Evolutionary conservation across 1,284 basidiomycete species (phyloP), one percentile per base, ranked within the genome.

Genomic region (Sparassis latifolia): DNA sequence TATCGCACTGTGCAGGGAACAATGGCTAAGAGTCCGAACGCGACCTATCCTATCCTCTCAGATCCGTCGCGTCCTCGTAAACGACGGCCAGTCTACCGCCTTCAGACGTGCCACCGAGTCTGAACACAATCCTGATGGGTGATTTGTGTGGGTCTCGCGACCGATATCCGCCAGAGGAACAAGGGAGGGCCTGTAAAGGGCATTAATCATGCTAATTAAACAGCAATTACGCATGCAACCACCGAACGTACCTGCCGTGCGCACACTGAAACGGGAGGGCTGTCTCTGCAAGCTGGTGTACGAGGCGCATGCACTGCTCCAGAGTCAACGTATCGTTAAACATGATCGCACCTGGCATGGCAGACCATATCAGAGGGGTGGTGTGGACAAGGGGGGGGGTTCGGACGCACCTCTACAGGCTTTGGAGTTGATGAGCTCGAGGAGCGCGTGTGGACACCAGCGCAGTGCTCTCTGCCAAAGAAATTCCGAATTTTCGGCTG

Each of bases 241-340:
- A 41, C 30, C 10, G 7, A 40, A 63, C 75, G 50, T 55, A 85
- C 85, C 86, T 77, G 62, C 94, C 95, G 68, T 98, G 95, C 12
- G 95, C 95, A 69, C 95, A 98, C 62, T 90, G 89, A 67, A 96
- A 97, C 1, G 95, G 94, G 59, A 91, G 86, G 2, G 78, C 74
- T 1, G 91, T 90, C 52, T 76, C 64, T 3, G 83, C 75, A 28
- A 97, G 74, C 56, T 83, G 77, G 4, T 62, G 58, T 37, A 97
- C 71, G 39, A 98, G 76, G 32, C 76, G 73, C 57, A 76, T 64
- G 64, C 90, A 91, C 62, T 96, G 91, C 35, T 77, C 74, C 2
- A 68, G 50, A 12, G 73, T 79, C 45, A 98, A 74, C 1, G 73
- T 54, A 64, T 97, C 95, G 58, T 93, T 94, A 75, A 98, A 98